Conservation (phyloP, 1,139 yeast species). For the Protomyces inouyei region DNA sequence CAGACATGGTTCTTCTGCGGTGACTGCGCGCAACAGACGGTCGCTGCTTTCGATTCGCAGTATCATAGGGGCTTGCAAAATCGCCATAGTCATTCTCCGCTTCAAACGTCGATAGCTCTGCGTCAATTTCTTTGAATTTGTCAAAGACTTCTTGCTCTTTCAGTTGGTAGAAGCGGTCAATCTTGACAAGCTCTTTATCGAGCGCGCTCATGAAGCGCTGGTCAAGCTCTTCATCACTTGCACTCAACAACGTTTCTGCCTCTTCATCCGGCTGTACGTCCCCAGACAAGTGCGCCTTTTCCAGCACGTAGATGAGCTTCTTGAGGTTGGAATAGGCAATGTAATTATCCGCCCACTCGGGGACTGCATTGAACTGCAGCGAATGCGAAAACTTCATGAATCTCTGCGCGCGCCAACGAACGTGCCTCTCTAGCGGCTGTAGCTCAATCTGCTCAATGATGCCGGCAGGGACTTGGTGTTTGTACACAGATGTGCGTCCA, state of each 20-base stretch:
- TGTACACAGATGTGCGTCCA: too few species aligned
- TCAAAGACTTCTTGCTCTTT: conserved; percentile 49
- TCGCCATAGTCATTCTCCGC: conserved; percentile 20
- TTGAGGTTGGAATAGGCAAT: conserved; percentile 48
- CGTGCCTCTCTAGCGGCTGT: not conserved
- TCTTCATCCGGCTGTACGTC: conserved; percentile 38
- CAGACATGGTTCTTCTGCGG: not conserved
- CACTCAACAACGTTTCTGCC: conserved; percentile 39
- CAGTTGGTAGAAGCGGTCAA: conserved; percentile 51
- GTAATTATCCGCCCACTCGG: conserved; percentile 70
- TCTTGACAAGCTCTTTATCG: conserved; percentile 53
- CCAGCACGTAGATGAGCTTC: conserved; percentile 52
- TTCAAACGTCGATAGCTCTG: conserved; percentile 41
- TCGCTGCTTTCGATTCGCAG: conserved; percentile 3
- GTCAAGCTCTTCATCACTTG: conserved; percentile 46
- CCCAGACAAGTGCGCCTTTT: conserved; percentile 39
- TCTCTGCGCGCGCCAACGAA: not conserved
- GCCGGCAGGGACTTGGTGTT: not conserved
- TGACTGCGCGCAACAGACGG: conserved; percentile 1
- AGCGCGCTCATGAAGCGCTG: conserved; percentile 51
- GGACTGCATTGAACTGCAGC: conserved; percentile 71
- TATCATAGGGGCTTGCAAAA: not conserved
- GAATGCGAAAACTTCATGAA: conserved; percentile 70
- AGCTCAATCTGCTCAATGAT: not conserved
- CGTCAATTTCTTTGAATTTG: conserved; percentile 48